Percentiles rank a stretch among this genome's conserved stretches.
These are phyloP conservation scores for Taiozyma onychis DNA, from an alignment of 1,139 yeast species.

Conservation along the genomic window DNA sequence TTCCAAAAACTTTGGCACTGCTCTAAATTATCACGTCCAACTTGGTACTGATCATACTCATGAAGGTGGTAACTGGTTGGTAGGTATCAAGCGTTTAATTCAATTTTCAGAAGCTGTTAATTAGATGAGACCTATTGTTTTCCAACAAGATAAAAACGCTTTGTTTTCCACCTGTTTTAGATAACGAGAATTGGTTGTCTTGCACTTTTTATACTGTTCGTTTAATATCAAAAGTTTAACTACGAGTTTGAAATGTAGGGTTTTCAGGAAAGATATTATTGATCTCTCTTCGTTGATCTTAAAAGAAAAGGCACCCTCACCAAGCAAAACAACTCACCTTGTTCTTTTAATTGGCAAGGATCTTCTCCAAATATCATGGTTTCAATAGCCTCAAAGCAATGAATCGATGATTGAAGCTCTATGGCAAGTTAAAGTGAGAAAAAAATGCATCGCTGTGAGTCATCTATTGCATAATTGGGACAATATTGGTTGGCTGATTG, in stretches of 20 bases:
- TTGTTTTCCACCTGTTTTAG: neutral
- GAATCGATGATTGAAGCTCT: no score
- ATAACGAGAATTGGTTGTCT: neutral
- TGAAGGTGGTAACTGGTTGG: constrained; percentile 90
- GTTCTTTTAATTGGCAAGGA: no score
- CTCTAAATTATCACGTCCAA: constrained; percentile 50
- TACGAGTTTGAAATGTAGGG: neutral
- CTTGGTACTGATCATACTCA: constrained; percentile 62
- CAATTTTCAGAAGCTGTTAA: constrained; percentile 50
- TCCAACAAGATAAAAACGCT: neutral
- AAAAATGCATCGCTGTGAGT: no score
- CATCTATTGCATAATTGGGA: no score
- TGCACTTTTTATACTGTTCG: neutral
- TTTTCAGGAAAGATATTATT: no score
- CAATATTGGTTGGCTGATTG: no score
- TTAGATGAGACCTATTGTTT: neutral
- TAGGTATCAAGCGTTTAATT: constrained; percentile 84
- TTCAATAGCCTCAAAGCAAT: no score
- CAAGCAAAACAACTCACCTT: no score
- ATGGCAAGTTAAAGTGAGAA: no score
- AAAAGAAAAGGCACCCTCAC: neutral
- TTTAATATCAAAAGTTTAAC: neutral
- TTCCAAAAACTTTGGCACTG: constrained; percentile 51
- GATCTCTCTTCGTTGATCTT: neutral
- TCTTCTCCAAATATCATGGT: no score